Evolutionary conservation across 345 rosid genomes (phyloP).

Genomic region (Salix exigua): DNA sequence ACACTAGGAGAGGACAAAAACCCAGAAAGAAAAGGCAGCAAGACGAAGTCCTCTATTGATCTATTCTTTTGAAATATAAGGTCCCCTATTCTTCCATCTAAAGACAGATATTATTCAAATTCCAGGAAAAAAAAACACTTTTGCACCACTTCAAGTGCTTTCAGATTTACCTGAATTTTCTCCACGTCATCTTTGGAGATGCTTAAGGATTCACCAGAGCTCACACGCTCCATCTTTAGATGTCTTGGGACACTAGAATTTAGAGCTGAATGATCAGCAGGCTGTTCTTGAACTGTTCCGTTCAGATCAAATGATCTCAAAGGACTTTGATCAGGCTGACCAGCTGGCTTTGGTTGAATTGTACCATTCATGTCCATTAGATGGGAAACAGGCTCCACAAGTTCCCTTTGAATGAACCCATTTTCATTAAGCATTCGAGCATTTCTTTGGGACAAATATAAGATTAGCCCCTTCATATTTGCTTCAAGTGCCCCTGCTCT

Average conservation of each 20-base stretch:
- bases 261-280: constrained; percentile 31
- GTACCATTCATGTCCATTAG: constrained; percentile 57
- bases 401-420: constrained; percentile 44
- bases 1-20: not conserved
- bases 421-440: constrained; percentile 39
- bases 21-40: not conserved
- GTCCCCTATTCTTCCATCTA: not conserved
- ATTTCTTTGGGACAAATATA: constrained; percentile 50
- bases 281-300: constrained; percentile 49
- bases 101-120: not conserved
- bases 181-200: constrained; percentile 60
- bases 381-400: constrained; percentile 26
- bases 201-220: constrained; percentile 37
- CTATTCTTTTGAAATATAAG: not conserved
- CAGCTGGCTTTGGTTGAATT: constrained; percentile 37
- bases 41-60: not conserved
- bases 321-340: constrained; percentile 33
- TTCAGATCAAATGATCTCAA: constrained; percentile 54
- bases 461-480: constrained; percentile 71
- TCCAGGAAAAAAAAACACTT: not conserved
- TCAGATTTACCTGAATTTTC: constrained; percentile 62
- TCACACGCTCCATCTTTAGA: constrained; percentile 33
- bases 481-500: constrained; percentile 94
- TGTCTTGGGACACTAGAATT: constrained; percentile 27
- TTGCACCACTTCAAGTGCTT: not conserved